These are phyloP conservation scores for Golubevia pallescens DNA, from an alignment of 1,284 basidiomycete species.

Conservation along the genomic window DNA sequence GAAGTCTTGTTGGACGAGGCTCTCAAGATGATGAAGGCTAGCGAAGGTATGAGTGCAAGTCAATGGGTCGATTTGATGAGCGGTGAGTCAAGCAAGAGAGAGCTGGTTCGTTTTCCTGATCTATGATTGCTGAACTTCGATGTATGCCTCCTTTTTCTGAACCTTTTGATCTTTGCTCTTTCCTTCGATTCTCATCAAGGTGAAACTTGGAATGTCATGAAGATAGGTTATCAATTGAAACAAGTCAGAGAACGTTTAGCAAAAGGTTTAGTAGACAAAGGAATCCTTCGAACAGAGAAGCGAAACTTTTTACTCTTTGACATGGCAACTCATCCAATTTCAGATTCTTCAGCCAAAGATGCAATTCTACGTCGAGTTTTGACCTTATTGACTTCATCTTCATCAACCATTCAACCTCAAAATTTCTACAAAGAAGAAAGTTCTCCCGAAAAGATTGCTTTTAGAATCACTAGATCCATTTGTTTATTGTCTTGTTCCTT, in stretches of 20 bases:
- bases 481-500: conserved; percentile 47
- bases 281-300: conserved; percentile 61
- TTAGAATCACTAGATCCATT: conserved; percentile 45
- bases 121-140: background rate
- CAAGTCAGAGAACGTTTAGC: conserved; percentile 61
- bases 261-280: conserved; percentile 62
- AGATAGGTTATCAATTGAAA: conserved; percentile 60
- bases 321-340: conserved; percentile 63
- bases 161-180: background rate
- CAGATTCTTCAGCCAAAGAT: conserved; percentile 52
- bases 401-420: conserved; percentile 31
- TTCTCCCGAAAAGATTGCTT: conserved; percentile 14
- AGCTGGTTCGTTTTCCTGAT: background rate
- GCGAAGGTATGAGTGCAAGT: conserved; percentile 41
- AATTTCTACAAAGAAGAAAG: conserved; percentile 36
- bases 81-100: conserved; percentile 16
- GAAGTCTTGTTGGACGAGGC: conserved; percentile 61
- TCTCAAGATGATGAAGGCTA: conserved; percentile 50
- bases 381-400: conserved; percentile 37
- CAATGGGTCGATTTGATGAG: conserved; percentile 62
- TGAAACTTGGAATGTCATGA: conserved; percentile 63
- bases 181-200: conserved; percentile 13
- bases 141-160: background rate
- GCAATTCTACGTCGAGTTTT: conserved; percentile 52
- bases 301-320: conserved; percentile 62